These are phyloP conservation scores for Calonectria fujianensis DNA, from an alignment of 2,329 filamentous ascomycete species.

Conservation along the genomic window DNA sequence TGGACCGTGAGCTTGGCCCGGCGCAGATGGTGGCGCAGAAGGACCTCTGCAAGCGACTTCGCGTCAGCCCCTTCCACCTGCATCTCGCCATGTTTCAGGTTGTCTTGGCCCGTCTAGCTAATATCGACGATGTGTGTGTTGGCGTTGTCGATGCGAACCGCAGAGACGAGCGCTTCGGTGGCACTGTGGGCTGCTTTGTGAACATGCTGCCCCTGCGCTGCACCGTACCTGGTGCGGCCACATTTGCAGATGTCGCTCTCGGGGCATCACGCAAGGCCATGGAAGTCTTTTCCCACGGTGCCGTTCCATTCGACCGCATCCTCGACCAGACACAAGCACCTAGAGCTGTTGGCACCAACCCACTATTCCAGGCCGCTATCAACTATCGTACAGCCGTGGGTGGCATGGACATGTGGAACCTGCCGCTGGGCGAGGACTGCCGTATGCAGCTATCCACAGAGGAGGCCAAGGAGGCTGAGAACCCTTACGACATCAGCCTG, in stretches of 20 bases:
- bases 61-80: neutral
- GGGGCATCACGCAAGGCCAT: neutral
- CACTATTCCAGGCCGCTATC: neutral
- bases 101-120: neutral
- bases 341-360: neutral
- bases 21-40: neutral
- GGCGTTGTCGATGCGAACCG: neutral
- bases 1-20: neutral
- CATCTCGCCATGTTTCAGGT: neutral
- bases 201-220: neutral
- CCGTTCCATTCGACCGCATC: neutral
- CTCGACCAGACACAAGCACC: neutral
- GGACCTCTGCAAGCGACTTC: neutral
- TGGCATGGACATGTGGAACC: conserved; percentile 9
- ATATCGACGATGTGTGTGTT: neutral
- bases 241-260: neutral
- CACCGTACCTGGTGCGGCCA: neutral
- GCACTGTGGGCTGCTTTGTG: neutral
- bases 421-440: neutral
- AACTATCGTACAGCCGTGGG: neutral
- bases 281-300: neutral
- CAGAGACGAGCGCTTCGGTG: neutral
- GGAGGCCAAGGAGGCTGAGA: conserved; percentile 2
- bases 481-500: neutral
- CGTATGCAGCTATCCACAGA: conserved; percentile 4